Percentiles rank a stretch among this genome's conserved stretches.
These are phyloP conservation scores for Saccharomycopsis sp. DNA, from an alignment of 805 yeast genomes.

Conservation along the genomic window DNA sequence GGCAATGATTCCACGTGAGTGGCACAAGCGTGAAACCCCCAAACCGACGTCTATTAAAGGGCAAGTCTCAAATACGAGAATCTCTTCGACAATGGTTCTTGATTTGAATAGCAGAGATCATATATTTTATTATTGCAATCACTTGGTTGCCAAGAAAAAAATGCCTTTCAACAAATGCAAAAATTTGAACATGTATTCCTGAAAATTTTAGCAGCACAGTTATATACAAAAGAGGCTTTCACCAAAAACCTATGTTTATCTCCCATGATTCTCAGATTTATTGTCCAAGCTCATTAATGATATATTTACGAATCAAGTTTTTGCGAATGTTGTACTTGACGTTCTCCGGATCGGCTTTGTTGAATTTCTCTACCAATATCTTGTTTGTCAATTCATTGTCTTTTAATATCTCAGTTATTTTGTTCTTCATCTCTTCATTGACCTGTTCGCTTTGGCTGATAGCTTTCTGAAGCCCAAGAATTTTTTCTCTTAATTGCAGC, in stretches of 20 bases:
- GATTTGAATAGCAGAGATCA: too few relatives aligned
- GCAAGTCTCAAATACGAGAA: too few relatives aligned
- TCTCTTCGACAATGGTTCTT: too few relatives aligned
- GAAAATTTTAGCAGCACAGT: not conserved
- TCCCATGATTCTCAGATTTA: not conserved
- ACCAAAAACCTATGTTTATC: not conserved
- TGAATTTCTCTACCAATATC: slow-evolving; percentile 30
- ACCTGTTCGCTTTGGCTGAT: slow-evolving; percentile 33
- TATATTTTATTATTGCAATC: too few relatives aligned
- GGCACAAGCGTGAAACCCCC: too few relatives aligned
- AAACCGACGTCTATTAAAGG: too few relatives aligned
- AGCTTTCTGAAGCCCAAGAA: slow-evolving; percentile 24
- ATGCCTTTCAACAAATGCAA: too few relatives aligned
- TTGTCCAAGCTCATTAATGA: slow-evolving; percentile 21
- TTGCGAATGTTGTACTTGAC: slow-evolving; percentile 52
- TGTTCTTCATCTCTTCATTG: slow-evolving; percentile 30
- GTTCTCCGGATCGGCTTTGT: slow-evolving; percentile 32
- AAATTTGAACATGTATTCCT: too few relatives aligned
- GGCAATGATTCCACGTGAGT: too few relatives aligned
- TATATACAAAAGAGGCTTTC: not conserved
- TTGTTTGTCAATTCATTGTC: slow-evolving; percentile 32
- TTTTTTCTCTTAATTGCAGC: slow-evolving; percentile 26
- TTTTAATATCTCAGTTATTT: slow-evolving; percentile 29
- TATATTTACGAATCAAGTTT: slow-evolving; percentile 64
- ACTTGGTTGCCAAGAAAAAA: too few relatives aligned